A percentile compares a stretch with the other conserved stretches of the same genome.
Evolutionary conservation across 75 land plant genomes (phyloP).

Genomic region (Adiantum capillusveneris): DNA sequence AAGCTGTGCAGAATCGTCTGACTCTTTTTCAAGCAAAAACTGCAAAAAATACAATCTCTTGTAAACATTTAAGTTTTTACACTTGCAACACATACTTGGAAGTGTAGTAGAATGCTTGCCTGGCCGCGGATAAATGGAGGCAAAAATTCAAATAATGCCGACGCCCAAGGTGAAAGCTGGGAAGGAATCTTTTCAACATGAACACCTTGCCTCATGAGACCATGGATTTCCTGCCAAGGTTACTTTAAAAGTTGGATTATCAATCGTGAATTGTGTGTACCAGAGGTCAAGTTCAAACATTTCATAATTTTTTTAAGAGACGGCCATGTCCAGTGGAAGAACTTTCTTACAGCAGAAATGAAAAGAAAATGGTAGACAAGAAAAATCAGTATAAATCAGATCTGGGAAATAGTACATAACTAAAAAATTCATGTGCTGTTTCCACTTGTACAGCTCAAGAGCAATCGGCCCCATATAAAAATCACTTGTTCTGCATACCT

Average conservation of each 20-base stretch:
- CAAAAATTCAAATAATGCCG: slow-evolving; percentile 92
- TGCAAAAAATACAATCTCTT: slow-evolving; percentile 20
- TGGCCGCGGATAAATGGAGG: slow-evolving; percentile 78
- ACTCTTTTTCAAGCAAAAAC: slow-evolving; percentile 89
- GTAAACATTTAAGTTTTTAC: background rate
- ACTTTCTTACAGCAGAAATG: too few species aligned
- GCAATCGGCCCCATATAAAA: background rate
- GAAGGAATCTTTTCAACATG: slow-evolving; percentile 63
- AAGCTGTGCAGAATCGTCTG: slow-evolving; percentile 90
- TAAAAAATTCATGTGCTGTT: too few species aligned
- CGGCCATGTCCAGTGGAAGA: too few species aligned
- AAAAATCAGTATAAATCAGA: too few species aligned
- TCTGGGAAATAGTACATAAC: too few species aligned
- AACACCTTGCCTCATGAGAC: slow-evolving; percentile 61
- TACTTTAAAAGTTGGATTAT: too few species aligned
- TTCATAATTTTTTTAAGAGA: too few species aligned
- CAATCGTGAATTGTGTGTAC: too few species aligned
- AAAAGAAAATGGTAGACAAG: too few species aligned
- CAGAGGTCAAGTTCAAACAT: too few species aligned
- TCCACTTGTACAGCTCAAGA: too few species aligned
- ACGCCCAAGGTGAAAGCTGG: slow-evolving; percentile 90
- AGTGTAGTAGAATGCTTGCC: slow-evolving; percentile 29
- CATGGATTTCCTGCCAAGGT: slow-evolving; percentile 77
- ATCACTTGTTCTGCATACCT: slow-evolving; percentile 35
- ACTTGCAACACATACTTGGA: background rate